These are phyloP conservation scores for Metschnikowia hibisci DNA, from an alignment of 805 yeast genomes.

Conservation along the genomic window DNA sequence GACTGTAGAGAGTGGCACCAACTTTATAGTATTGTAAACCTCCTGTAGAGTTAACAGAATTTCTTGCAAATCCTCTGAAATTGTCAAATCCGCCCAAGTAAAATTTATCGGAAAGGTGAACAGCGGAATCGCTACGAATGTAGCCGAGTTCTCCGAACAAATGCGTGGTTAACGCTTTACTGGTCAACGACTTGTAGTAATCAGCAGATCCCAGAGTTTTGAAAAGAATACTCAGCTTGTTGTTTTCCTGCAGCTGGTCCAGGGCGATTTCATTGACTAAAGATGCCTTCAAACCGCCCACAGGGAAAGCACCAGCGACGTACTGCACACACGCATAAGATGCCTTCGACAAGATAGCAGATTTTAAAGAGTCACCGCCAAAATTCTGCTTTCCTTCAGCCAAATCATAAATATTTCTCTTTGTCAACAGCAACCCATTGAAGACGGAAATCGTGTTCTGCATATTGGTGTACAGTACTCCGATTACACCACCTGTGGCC, in stretches of 20 bases:
- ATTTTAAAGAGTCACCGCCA: conserved; percentile 29
- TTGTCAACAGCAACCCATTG: conserved; percentile 57
- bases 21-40: conserved; percentile 59
- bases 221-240: conserved; percentile 24
- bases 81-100: conserved; percentile 78
- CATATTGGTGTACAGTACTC: conserved; percentile 36
- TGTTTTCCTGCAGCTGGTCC: conserved; percentile 26
- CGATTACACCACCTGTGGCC: conserved; percentile 47
- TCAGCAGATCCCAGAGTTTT: conserved; percentile 32
- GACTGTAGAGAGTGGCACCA: conserved; percentile 56
- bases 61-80: conserved; percentile 63
- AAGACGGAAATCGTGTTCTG: conserved; percentile 25
- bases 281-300: conserved; percentile 48
- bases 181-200: conserved; percentile 40
- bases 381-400: conserved; percentile 45
- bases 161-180: conserved; percentile 47
- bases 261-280: conserved; percentile 51
- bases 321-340: conserved; percentile 18
- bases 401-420: conserved; percentile 52
- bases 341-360: conserved; percentile 28
- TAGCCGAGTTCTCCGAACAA: conserved; percentile 53
- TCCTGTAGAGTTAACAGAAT: conserved; percentile 71
- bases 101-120: conserved; percentile 76
- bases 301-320: conserved; percentile 12
- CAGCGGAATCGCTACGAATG: conserved; percentile 27